Conservation (phyloP, 495 filamentous ascomycete species). For the Podospora pseudoanserina region DNA sequence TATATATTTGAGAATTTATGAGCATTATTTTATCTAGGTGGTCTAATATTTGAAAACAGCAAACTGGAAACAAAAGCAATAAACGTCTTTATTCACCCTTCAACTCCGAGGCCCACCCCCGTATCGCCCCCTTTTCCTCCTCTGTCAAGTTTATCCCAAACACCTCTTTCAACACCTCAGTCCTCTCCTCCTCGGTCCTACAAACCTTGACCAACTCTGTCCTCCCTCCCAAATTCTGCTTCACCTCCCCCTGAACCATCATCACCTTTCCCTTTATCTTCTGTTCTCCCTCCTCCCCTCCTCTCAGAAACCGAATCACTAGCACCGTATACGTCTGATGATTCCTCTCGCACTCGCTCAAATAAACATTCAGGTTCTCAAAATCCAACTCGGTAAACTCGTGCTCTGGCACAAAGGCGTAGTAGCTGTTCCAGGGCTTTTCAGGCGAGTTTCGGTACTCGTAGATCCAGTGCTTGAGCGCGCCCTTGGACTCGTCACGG, state of each 20-base stretch:
- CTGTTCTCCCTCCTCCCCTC: slow-evolving; percentile 28
- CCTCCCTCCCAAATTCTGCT: slow-evolving; percentile 56
- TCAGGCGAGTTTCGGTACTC: slow-evolving; percentile 50
- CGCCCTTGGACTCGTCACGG: slow-evolving; percentile 21
- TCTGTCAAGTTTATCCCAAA: slow-evolving; percentile 54
- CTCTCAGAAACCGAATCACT: slow-evolving; percentile 55
- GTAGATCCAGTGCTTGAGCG: slow-evolving; percentile 59
- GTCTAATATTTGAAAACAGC: too few relatives aligned
- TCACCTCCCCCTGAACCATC: slow-evolving; percentile 53
- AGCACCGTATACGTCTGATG: slow-evolving; percentile 52
- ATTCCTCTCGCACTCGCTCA: slow-evolving; percentile 42
- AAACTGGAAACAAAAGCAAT: too few relatives aligned
- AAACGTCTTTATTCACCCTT: not conserved
- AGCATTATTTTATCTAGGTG: not conserved
- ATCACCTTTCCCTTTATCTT: slow-evolving; percentile 58
- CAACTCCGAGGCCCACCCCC: slow-evolving; percentile 48
- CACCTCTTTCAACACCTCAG: slow-evolving; percentile 49
- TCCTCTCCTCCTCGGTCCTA: slow-evolving; percentile 49
- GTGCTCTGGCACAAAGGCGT: slow-evolving; percentile 53
- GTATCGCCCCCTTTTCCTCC: slow-evolving; percentile 50
- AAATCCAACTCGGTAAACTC: slow-evolving; percentile 64
- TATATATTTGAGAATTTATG: not conserved
- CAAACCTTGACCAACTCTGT: slow-evolving; percentile 50
- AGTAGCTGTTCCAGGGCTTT: slow-evolving; percentile 53
- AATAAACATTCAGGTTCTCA: slow-evolving; percentile 55